Conservation (phyloP, 768 basidiomycete genomes). For the Kwoniella sp. region DNA sequence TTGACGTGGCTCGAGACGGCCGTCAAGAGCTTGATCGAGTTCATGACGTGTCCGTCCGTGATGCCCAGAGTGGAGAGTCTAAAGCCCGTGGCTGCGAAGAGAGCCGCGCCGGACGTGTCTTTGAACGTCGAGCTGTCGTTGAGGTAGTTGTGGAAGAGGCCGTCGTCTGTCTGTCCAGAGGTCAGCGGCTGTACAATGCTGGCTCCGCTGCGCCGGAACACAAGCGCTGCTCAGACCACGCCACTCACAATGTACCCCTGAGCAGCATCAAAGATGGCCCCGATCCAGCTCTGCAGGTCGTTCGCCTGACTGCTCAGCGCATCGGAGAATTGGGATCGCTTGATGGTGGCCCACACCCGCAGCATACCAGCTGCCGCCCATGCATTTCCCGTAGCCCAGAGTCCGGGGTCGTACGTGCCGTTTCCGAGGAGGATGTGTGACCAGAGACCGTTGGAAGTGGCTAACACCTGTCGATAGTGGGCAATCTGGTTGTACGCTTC, state of each 20-base stretch:
- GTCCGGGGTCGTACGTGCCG: conserved; percentile 40
- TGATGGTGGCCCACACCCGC: conserved; percentile 52
- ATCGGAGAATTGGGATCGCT: conserved; percentile 38
- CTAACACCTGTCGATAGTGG: conserved; percentile 52
- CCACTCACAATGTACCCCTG: conserved; percentile 42
- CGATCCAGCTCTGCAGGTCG: conserved; percentile 49
- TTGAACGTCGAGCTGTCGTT: conserved; percentile 46
- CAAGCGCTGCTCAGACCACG: not conserved
- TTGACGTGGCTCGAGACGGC: conserved; percentile 49
- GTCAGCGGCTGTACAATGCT: too few relatives aligned
- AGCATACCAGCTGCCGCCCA: conserved; percentile 54
- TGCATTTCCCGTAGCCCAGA: conserved; percentile 54
- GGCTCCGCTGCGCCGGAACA: too few relatives aligned
- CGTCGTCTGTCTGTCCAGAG: conserved; percentile 43
- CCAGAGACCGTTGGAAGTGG: conserved; percentile 50
- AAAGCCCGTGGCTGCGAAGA: conserved; percentile 41
- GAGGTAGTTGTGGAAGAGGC: conserved; percentile 52
- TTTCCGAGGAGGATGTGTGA: conserved; percentile 49
- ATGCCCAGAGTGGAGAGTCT: conserved; percentile 49
- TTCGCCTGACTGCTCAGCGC: conserved; percentile 45
- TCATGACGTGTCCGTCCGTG: conserved; percentile 42
- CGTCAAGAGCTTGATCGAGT: conserved; percentile 47
- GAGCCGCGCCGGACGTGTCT: conserved; percentile 51
- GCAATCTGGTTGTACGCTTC: conserved; percentile 53
- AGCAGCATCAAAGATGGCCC: conserved; percentile 50